Base-by-base conservation (phyloP, 495 filamentous ascomycete genomes). In the Podospora australis region DNA sequence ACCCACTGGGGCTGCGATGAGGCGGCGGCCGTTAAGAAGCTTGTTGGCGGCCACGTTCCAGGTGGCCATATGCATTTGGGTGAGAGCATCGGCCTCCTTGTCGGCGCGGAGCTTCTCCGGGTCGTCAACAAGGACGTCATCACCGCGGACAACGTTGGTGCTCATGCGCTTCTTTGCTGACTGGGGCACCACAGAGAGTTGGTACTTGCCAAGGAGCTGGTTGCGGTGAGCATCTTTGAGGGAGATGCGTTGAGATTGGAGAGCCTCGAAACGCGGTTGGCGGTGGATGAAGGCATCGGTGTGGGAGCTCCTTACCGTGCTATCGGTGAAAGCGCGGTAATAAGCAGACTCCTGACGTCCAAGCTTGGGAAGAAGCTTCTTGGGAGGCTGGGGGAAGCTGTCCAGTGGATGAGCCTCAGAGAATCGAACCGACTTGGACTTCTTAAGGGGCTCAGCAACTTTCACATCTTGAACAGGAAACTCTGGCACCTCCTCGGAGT, bases 1-100 rank as follows among this genome's bases (percentile, higher is more conserved):
- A 52, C 71, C 71, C 11, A 86, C 84, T 9, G 90, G 88, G 25
- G 84, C 86, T 25, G 84, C 80, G 42, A 96, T 78, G 17, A 97
- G 74, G 13, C 75, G 78, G 24, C 92, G 92, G 32, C 87, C 86
- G 59, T 90, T 87, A 21, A 96, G 73, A 44, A 78, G 77, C 56
- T 82, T 87, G 32, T 77, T 70, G 17, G 88, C 88, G 54, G 86
- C 82, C 34, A 95, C 82, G 55, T 85, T 81, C 90, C 90, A 96
- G 54, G 80, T 79, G 7, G 84, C 69, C 41, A 84, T 73, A 53
- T 74, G 70, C 54, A 95, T 82, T 62, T 95, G 90, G 30, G 77
- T 71, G 28, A 87, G 70, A 0, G 89, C 89, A 56, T 89, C 80
- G 53, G 82, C 75, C 65, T 95, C 89, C 61, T 83, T 88, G 61